Conservation (phyloP, 768 basidiomycete genomes). For the Tylopilus intermedius region DNA sequence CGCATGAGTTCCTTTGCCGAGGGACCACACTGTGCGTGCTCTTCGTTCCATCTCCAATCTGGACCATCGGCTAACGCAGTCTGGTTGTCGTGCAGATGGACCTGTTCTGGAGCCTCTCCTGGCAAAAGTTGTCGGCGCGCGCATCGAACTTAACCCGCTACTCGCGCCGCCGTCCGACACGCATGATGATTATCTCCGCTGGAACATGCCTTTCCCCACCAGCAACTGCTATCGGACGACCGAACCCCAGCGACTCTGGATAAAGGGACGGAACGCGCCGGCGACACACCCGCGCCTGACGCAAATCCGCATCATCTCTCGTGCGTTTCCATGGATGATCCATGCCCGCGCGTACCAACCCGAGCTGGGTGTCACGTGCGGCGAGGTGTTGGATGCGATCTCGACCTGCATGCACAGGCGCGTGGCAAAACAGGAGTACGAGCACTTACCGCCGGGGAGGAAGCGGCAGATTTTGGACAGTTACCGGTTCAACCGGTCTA, state of each 20-base stretch:
- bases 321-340: constrained; percentile 53
- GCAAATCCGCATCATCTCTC: constrained; percentile 49
- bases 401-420: constrained; percentile 47
- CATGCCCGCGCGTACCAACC: constrained; percentile 40
- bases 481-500: constrained; percentile 65
- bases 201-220: constrained; percentile 71
- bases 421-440: constrained; percentile 50
- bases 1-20: constrained; percentile 35
- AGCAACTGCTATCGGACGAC: constrained; percentile 56
- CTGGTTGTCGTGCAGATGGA: constrained; percentile 43
- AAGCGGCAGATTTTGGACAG: constrained; percentile 44
- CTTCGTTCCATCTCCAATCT: not conserved
- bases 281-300: constrained; percentile 61
- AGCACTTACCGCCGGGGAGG: constrained; percentile 31
- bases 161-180: constrained; percentile 43
- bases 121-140: constrained; percentile 43
- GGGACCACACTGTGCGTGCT: constrained; percentile 39
- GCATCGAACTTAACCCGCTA: constrained; percentile 56
- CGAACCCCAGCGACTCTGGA: constrained; percentile 64
- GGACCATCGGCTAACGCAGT: constrained; percentile 7
- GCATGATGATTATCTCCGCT: constrained; percentile 51
- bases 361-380: constrained; percentile 59
- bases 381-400: constrained; percentile 57
- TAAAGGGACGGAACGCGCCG: constrained; percentile 56
- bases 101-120: constrained; percentile 66